These are phyloP conservation scores for Glycine soja DNA, from an alignment of 306 rosid genomes.

Conservation along the genomic window DNA sequence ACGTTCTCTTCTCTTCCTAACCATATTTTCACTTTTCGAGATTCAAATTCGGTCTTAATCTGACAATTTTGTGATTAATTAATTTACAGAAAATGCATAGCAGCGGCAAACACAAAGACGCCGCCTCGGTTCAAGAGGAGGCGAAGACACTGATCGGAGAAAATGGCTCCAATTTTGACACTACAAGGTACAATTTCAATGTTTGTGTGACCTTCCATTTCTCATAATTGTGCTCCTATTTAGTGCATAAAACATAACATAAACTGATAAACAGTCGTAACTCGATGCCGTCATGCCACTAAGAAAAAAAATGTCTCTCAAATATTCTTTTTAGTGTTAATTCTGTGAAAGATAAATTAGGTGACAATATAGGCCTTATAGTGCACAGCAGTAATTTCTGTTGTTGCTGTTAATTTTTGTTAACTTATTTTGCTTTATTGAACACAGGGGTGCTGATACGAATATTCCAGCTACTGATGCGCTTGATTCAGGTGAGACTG, in stretches of 20 bases:
- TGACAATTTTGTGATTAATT: no score
- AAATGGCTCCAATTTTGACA: constrained; percentile 35
- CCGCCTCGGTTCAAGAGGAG: constrained; percentile 39
- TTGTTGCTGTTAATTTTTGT: not conserved
- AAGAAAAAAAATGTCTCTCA: not conserved
- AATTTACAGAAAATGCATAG: constrained; percentile 65
- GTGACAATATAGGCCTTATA: not conserved
- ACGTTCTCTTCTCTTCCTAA: constrained; percentile 51
- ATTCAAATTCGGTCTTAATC: constrained; percentile 3
- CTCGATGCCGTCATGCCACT: not conserved
- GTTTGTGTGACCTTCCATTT: no score
- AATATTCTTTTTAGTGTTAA: not conserved
- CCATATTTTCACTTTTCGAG: not conserved
- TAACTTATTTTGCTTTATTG: constrained; percentile 34
- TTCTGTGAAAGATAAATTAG: not conserved
- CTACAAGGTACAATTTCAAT: constrained; percentile 50
- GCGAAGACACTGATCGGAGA: constrained; percentile 35
- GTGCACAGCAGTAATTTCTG: not conserved
- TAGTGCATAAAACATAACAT: no score
- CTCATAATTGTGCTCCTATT: no score
- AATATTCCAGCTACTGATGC: constrained; percentile 42
- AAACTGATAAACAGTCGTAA: not conserved
- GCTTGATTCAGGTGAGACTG: constrained; percentile 50
- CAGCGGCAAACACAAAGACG: constrained; percentile 34
- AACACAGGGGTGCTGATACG: constrained; percentile 56